phyloP scores from a whole-genome alignment of 352 stramenopile species.

The Pythium plurisporium region DNA sequence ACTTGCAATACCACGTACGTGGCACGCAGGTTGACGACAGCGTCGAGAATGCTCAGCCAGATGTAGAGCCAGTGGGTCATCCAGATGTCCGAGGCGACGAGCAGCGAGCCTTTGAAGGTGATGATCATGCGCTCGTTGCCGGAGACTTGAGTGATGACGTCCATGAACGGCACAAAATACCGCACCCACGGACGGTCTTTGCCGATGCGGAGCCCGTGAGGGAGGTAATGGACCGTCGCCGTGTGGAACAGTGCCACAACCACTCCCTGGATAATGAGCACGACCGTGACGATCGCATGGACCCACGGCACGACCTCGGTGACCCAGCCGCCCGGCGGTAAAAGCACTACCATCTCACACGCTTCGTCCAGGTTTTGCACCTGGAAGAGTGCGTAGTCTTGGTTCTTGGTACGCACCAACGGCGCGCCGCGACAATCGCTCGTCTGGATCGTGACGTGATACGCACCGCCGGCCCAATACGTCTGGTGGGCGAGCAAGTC shows the following conservation, averaged over 20 bases:
- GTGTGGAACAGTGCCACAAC: conserved; percentile 36
- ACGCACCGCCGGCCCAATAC: conserved; percentile 43
- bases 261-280: conserved; percentile 36
- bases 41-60: conserved; percentile 41
- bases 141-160: conserved; percentile 23
- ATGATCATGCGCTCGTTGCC: conserved; percentile 35
- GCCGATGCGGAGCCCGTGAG: conserved; percentile 28
- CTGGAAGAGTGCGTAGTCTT: conserved; percentile 39
- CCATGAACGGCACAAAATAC: conserved; percentile 49
- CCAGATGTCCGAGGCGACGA: conserved; percentile 57
- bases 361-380: conserved; percentile 30
- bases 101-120: conserved; percentile 43
- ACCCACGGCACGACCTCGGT: conserved; percentile 24
- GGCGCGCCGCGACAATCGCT: conserved; percentile 43
- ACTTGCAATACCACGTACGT: conserved; percentile 45
- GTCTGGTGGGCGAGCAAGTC: conserved; percentile 50
- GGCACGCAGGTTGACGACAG: conserved; percentile 35
- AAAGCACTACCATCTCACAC: conserved; percentile 34
- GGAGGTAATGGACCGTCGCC: conserved; percentile 37
- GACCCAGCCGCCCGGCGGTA: conserved; percentile 38
- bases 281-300: conserved; percentile 41
- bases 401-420: conserved; percentile 28
- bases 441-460: conserved; percentile 46
- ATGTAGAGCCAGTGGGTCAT: conserved; percentile 72
- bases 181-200: conserved; percentile 23